Evolutionary conservation across 1,284 basidiomycete species (phyloP).

Genomic region (Marasmius sp.): DNA sequence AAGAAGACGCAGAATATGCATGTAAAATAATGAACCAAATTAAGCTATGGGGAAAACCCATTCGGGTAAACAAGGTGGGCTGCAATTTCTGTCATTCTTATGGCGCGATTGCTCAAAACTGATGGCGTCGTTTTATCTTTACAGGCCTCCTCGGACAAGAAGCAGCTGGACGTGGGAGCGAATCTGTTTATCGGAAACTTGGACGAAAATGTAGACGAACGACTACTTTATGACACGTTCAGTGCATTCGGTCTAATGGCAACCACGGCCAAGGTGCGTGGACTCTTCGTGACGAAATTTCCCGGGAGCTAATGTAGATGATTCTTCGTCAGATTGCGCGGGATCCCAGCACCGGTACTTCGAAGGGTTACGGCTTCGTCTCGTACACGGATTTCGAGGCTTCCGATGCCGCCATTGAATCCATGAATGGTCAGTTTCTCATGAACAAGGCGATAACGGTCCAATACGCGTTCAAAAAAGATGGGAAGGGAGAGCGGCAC

Average conservation of each 20-base stretch:
- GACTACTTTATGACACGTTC: conserved; percentile 92
- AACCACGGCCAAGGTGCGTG: conserved; percentile 87
- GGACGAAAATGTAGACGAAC: conserved; percentile 93
- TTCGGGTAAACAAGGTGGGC: conserved; percentile 94
- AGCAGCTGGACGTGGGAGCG: conserved; percentile 96
- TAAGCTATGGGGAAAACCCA: conserved; percentile 97
- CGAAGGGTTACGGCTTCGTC: conserved; percentile 97
- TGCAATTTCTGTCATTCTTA: conserved; percentile 14
- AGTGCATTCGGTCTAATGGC: conserved; percentile 92
- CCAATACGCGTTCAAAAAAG: conserved; percentile 98
- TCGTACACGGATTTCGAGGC: conserved; percentile 97
- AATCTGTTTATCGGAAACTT: conserved; percentile 96
- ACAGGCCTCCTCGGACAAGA: conserved; percentile 93
- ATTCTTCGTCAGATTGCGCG: conserved; percentile 72
- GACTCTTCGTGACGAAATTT: conserved; percentile 3
- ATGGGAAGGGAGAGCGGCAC: conserved; percentile 97
- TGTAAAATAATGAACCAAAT: conserved; percentile 99
- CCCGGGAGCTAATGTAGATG: conserved; percentile 6
- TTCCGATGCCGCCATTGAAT: conserved; percentile 93
- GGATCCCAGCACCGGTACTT: conserved; percentile 80
- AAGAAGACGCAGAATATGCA: conserved; percentile 98
- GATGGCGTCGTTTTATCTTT: conserved; percentile 10
- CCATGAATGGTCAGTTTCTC: conserved; percentile 96
- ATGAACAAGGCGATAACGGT: conserved; percentile 98
- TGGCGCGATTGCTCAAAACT: neutral